Evolutionary conservation across 2,329 filamentous ascomycete genomes (phyloP), one percentile per base, ranked within the genome.

Genomic region (Clonostachys sp.): DNA sequence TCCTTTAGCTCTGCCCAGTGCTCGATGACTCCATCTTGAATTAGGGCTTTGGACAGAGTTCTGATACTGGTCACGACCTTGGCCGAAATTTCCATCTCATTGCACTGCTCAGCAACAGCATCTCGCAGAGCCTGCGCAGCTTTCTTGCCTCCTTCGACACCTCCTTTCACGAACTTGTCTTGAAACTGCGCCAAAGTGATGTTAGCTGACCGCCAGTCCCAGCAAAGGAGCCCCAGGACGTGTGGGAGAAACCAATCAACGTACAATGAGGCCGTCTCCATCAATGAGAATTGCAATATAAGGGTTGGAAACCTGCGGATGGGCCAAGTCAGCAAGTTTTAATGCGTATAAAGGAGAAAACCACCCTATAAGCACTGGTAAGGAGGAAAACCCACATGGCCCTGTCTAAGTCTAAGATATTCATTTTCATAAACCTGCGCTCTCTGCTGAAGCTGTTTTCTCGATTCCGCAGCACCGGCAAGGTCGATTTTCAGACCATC

Each of bases 261-360:
- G 46, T 55, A 84, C 81, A 61, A 84, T 66, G 49, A 84, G 70
- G 41, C 80, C 78, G 60, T 86, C 77, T 36, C 81, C 83, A 59
- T 86, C 83, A 54, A 86, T 76, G 53, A 84, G 59, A 38, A 83
- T 72, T 53, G 80, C 62, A 56, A 84, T 69, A 60, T 86, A 86
- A 39, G 76, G 71, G 61, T 83, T 83, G 44, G 66, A 70, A 49
- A 70, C 73, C 75, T 81, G 55, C 43, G 14, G 36, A 18, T n/a
- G 14, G 17, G 36, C 24, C 24, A 30, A 30, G 24, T 30, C 36
- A 39, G 36, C n/a, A 14, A 39, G 36, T 38, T 13, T 38, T 16
- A 39, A 17, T 10, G 14, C 14, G 36, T 17, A 14, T 14, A 39
- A 39, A 17, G 36, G 8, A 13, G 36, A 39, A 14, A 39, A 12